Percentiles rank a stretch among this genome's conserved stretches.
Conservation (phyloP, 345 rosid species). For the Populus deltoides region DNA sequence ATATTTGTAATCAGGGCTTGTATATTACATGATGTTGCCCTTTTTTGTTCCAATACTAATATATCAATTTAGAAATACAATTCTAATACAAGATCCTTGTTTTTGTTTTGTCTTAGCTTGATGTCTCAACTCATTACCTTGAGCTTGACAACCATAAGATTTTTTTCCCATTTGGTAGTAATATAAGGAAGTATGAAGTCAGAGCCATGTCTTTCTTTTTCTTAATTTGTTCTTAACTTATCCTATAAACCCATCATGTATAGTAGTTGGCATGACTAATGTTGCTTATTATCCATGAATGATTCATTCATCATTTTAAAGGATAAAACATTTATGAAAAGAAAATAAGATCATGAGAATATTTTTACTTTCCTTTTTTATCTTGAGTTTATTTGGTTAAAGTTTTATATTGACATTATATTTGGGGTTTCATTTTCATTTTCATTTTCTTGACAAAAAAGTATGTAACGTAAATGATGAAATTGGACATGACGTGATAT, state of each 20-base stretch:
- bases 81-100: too few species aligned
- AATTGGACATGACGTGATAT: too few species aligned
- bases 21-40: background rate
- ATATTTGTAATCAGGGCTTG: too few species aligned
- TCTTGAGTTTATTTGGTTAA: too few species aligned
- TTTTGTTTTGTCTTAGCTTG: background rate
- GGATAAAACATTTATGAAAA: background rate
- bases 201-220: too few species aligned
- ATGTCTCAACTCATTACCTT: background rate
- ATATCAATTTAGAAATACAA: background rate
- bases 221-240: too few species aligned
- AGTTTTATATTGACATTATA: too few species aligned
- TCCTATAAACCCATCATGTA: background rate
- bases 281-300: background rate
- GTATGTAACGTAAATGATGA: too few species aligned
- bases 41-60: background rate
- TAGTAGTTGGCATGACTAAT: slow-evolving; percentile 1
- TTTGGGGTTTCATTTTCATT: too few species aligned
- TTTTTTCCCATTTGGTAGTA: background rate
- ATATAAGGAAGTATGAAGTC: background rate
- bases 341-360: too few species aligned
- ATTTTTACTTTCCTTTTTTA: too few species aligned
- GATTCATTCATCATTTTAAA: background rate
- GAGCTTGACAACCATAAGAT: background rate
- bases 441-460: too few species aligned